Conservation (phyloP, 768 basidiomycete species). For the Trametopsis cervina region DNA sequence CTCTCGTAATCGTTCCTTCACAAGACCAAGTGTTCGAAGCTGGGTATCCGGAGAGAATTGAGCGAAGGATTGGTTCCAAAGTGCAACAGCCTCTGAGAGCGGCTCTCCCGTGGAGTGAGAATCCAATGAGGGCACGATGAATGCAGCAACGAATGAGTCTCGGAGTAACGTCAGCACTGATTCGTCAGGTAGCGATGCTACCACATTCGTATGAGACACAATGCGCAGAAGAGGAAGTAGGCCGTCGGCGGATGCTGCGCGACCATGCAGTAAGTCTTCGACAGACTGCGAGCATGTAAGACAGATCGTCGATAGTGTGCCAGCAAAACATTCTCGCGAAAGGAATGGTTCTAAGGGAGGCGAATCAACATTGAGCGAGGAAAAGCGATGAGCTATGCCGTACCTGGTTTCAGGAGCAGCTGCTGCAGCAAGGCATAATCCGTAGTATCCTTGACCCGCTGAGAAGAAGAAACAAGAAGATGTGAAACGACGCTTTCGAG, state of each 20-base stretch:
- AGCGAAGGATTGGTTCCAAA: slow-evolving; percentile 28
- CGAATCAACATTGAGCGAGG: too few species aligned
- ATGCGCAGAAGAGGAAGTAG: slow-evolving; percentile 23
- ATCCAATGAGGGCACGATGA: slow-evolving; percentile 35
- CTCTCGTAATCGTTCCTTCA: slow-evolving; percentile 36
- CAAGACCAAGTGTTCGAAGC: slow-evolving; percentile 23
- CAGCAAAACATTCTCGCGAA: slow-evolving; percentile 25
- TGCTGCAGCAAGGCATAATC: slow-evolving; percentile 30
- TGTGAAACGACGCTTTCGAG: slow-evolving; percentile 38
- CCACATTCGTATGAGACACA: neutral
- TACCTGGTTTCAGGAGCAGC: slow-evolving; percentile 26
- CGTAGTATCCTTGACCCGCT: slow-evolving; percentile 18
- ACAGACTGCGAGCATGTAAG: slow-evolving; percentile 31
- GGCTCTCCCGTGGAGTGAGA: slow-evolving; percentile 9
- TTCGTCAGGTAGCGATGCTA: neutral
- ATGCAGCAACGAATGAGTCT: slow-evolving; percentile 40
- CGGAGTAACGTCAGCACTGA: slow-evolving; percentile 27
- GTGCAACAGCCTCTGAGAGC: slow-evolving; percentile 16
- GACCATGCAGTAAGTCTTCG: slow-evolving; percentile 23
- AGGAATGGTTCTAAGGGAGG: slow-evolving; percentile 27
- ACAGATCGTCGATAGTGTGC: slow-evolving; percentile 26
- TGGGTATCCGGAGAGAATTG: slow-evolving; percentile 18
- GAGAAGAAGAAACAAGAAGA: slow-evolving; percentile 33
- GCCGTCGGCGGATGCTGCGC: slow-evolving; percentile 26
- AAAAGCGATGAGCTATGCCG: too few species aligned